Percentiles rank a stretch among this genome's conserved stretches.
Conservation (phyloP, 306 rosid species). For the Lagenaria siceraria region DNA sequence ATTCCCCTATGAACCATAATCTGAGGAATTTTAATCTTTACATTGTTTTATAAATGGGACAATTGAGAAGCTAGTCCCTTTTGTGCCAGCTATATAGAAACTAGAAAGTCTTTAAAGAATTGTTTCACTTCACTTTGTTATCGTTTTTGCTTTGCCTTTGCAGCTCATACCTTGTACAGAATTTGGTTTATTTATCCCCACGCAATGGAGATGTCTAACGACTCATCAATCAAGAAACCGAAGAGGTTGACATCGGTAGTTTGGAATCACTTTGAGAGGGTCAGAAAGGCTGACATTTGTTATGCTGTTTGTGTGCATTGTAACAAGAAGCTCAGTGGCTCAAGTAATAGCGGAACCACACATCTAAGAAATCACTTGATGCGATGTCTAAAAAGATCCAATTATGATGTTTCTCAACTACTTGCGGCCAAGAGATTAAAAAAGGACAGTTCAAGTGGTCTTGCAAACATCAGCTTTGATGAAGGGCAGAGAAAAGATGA, state of each 20-base stretch:
- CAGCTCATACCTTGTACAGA: slow-evolving; percentile 24
- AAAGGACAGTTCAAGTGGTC: slow-evolving; percentile 49
- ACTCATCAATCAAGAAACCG: background rate
- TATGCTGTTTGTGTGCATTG: slow-evolving; percentile 92
- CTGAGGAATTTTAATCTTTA: background rate
- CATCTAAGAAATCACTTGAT: slow-evolving; percentile 91
- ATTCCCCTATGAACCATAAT: background rate
- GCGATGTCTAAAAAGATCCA: slow-evolving; percentile 86
- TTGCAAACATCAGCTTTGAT: slow-evolving; percentile 51
- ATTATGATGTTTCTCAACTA: slow-evolving; percentile 86
- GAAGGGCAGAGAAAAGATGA: slow-evolving; percentile 76
- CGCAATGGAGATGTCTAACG: slow-evolving; percentile 50
- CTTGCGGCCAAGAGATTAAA: slow-evolving; percentile 86
- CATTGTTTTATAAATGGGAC: background rate
- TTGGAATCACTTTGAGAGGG: slow-evolving; percentile 96
- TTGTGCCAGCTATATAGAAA: background rate
- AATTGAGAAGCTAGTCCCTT: background rate
- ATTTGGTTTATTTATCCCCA: slow-evolving; percentile 28
- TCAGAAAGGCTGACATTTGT: slow-evolving; percentile 76
- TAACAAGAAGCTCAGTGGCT: slow-evolving; percentile 94
- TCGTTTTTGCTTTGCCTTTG: background rate
- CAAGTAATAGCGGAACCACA: slow-evolving; percentile 96
- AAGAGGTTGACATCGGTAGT: slow-evolving; percentile 68
- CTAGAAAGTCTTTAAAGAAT: background rate
- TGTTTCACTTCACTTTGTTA: background rate